Evolutionary conservation across 2,329 filamentous ascomycete species (phyloP), one percentile per base, ranked within the genome.

Genomic region (Sporothrix variecibatus): DNA sequence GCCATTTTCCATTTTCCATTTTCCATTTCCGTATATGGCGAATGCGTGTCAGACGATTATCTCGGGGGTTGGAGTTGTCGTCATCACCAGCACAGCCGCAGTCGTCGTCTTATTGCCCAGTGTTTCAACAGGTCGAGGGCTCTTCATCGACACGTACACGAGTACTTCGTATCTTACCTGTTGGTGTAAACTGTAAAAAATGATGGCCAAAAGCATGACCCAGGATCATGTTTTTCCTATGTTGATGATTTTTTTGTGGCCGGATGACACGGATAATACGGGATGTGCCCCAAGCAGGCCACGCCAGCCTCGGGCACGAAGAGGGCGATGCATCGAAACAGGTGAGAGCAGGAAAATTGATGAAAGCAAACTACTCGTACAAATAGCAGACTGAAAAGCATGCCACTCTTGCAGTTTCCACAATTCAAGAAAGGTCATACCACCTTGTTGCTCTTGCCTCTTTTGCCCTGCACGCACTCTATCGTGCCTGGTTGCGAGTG

Each of bases 261-360:
- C 64, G 64, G 64, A 68, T 68, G 23, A 5, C 11, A 51, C 64
- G 64, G 43, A 68, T 68, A 12, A 7, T 1, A 51, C 64, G 64
- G 43, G 64, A 51, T 49, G 26, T 26, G 15, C 15, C 26, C 40
- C 17, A 49, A 28, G 28, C 1, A 49, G 26, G 64, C 64, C 64
- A 26, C 64, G 64, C 64, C 64, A 68, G 64, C 23, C 64, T 67
- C 38, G 64, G 43, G 15, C 64, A 68, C 38, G 17, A 17, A 49
- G 40, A 31, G 26, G 31, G 62, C 38, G 62, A 67, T 64, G 31
- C 31, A 23, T 2, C 31, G 31, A 4, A 9, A 20, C 9, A 43
- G 60, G 34, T 8, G 9, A 23, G 8, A 64, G 9, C 9, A 5
- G 15, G 20, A 2, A 64, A 40, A 40, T 40, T n/a, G 40, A 43